phyloP scores from a whole-genome alignment of 1,284 basidiomycete genomes.

The Rhodotorula sp. region DNA sequence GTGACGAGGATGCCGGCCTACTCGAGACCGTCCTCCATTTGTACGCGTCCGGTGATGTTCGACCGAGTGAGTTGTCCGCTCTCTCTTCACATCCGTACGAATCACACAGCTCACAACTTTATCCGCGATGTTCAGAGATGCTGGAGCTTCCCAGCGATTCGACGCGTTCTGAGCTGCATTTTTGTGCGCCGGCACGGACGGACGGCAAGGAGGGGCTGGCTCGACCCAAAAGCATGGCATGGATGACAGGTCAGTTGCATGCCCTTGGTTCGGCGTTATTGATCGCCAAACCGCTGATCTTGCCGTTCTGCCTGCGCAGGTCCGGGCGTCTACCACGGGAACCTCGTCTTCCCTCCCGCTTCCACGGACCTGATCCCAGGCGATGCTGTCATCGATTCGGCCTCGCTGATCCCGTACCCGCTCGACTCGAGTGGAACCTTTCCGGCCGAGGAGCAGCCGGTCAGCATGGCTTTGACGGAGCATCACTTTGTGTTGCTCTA shows the following conservation, averaged over 20 bases:
- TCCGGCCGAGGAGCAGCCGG: constrained; percentile 55
- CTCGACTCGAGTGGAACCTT: constrained; percentile 4
- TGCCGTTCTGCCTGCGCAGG: constrained; percentile 52
- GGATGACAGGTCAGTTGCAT: constrained; percentile 73
- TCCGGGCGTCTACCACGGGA: constrained; percentile 73
- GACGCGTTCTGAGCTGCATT: constrained; percentile 70
- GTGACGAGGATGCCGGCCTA: constrained; percentile 70
- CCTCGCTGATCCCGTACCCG: constrained; percentile 53
- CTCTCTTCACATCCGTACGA: background rate
- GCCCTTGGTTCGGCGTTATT: too few relatives aligned
- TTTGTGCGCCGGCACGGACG: constrained; percentile 61
- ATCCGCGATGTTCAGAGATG: constrained; percentile 60
- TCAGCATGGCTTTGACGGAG: constrained; percentile 80
- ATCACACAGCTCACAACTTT: too few relatives aligned
- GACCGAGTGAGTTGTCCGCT: constrained; percentile 65
- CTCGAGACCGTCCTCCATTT: constrained; percentile 70
- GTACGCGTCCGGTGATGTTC: constrained; percentile 62
- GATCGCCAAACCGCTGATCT: constrained; percentile 6
- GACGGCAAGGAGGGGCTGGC: constrained; percentile 25
- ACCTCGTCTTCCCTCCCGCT: constrained; percentile 56
- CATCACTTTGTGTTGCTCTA: constrained; percentile 91
- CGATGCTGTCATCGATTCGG: constrained; percentile 75
- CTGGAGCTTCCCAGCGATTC: constrained; percentile 77
- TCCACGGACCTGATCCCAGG: constrained; percentile 49
- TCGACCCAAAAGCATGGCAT: constrained; percentile 67